phyloP scores from a whole-genome alignment of 2,329 filamentous ascomycete species.

The Colletotrichum sp. region DNA sequence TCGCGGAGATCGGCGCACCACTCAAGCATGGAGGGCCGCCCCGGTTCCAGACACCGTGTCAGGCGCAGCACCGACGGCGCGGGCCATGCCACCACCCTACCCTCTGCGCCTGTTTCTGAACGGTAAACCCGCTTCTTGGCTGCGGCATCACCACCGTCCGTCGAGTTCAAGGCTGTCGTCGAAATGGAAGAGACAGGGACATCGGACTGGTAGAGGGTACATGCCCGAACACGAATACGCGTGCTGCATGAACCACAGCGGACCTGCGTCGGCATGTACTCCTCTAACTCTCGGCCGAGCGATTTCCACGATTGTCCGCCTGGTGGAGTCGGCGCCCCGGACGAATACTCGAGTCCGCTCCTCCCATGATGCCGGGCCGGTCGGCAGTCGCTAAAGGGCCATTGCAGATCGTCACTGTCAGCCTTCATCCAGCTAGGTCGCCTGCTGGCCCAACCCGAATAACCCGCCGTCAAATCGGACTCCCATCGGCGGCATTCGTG shows the following conservation, averaged over 20 bases:
- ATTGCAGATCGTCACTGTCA: neutral
- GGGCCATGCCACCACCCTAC: neutral
- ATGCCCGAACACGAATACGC: constrained; percentile 11
- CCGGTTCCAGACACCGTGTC: neutral
- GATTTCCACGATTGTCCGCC: neutral
- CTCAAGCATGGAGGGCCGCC: neutral
- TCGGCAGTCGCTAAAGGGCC: neutral
- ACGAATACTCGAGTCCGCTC: neutral
- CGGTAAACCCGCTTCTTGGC: neutral
- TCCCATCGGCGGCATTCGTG: neutral
- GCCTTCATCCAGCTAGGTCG: neutral
- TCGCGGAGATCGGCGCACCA: neutral
- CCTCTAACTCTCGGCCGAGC: constrained; percentile 4
- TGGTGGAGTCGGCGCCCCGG: constrained; percentile 5
- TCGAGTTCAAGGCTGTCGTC: neutral
- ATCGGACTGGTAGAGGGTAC: neutral
- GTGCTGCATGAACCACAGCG: neutral
- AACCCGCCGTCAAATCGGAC: neutral
- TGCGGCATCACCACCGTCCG: neutral
- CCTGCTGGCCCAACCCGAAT: neutral
- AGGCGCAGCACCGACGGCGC: neutral
- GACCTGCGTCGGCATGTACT: neutral
- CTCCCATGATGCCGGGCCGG: constrained; percentile 9
- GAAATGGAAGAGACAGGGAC: neutral
- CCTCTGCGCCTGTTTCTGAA: neutral